Evolutionary conservation across 495 filamentous ascomycete species (phyloP), one percentile per base, ranked within the genome.

Genomic region (Xylaria sp.): DNA sequence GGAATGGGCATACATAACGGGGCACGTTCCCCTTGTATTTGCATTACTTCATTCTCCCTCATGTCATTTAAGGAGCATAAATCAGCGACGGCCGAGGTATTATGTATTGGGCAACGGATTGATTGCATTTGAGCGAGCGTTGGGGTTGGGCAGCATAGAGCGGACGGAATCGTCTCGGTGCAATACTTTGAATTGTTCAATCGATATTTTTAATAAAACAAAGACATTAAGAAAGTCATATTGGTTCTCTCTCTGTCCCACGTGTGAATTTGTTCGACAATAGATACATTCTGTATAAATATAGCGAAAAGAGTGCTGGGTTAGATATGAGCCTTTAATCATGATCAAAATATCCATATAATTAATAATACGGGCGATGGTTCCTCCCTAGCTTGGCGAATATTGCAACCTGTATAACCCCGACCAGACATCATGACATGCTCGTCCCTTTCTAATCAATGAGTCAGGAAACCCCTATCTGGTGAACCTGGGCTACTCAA

Each of bases 81-180:
- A 66, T 37, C 31, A 52, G 14, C 57, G 41, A 53, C 43, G 57
- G 67, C 14, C 31, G 57, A 61, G 43, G 53, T 35, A 50, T 69
- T 33, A 35, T 58, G 14, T 58, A 61, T 44, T 61, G 57, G 53
- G 44, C n/a, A 61, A 50, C 48, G 57, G 57, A 37, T 59, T 40
- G 57, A 55, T 61, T 61, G 67, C 67, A 69, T 69, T 69, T 52
- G 57, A 62, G 55, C 52, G 67, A 69, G 67, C 57, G 57, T 31
- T 50, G 67, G 67, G 58, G 67, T 69, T 61, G 19, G 57, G 59
- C 14, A 52, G 44, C 62, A 66, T 66, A 66, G 62, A 66, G 43
- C 44, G 43, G 31, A 6, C 19, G 46, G 62, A 46, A 52, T 66
- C 11, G 44, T 31, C 17, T 66, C 31, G 29, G 61, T 44, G 6